These are phyloP conservation scores for Penicillium glabrum DNA, from an alignment of 2,329 filamentous ascomycete species.

Conservation along the genomic window DNA sequence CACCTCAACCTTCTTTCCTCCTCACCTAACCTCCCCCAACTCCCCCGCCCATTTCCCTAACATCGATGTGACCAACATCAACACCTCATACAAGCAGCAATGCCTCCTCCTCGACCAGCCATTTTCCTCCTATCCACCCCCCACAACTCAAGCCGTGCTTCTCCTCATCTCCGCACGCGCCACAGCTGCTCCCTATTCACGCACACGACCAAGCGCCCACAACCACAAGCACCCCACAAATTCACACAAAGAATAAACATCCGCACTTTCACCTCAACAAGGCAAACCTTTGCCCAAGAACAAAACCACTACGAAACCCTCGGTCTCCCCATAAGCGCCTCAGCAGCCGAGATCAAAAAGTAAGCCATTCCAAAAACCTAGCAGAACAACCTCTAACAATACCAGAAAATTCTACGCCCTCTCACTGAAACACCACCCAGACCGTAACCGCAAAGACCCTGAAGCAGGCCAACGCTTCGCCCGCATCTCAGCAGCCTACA, in stretches of 20 bases:
- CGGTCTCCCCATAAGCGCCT: constrained; percentile 67
- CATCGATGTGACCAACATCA: not conserved
- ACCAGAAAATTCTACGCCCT: constrained; percentile 75
- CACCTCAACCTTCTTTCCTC: constrained; percentile 1
- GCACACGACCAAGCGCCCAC: constrained; percentile 11
- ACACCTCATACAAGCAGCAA: constrained; percentile 8
- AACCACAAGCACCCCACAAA: not conserved
- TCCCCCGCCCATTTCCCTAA: not conserved
- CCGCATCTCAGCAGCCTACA: constrained; percentile 80
- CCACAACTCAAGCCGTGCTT: not conserved
- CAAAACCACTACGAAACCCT: constrained; percentile 81
- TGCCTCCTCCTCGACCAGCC: constrained; percentile 24
- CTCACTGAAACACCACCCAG: constrained; percentile 89
- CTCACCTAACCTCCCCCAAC: not conserved
- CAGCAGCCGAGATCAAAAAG: constrained; percentile 81
- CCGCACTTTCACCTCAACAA: constrained; percentile 46
- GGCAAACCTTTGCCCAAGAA: constrained; percentile 33
- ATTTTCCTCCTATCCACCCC: constrained; percentile 6
- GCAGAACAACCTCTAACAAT: constrained; percentile 23
- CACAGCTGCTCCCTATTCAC: not conserved
- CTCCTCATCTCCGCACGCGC: not conserved
- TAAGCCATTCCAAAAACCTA: constrained; percentile 34
- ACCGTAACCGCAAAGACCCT: constrained; percentile 79
- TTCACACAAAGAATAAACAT: not conserved
- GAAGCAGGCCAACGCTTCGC: constrained; percentile 73